Base-by-base conservation (phyloP, 1,284 basidiomycete species). In the Tilletiaria anomala region DNA sequence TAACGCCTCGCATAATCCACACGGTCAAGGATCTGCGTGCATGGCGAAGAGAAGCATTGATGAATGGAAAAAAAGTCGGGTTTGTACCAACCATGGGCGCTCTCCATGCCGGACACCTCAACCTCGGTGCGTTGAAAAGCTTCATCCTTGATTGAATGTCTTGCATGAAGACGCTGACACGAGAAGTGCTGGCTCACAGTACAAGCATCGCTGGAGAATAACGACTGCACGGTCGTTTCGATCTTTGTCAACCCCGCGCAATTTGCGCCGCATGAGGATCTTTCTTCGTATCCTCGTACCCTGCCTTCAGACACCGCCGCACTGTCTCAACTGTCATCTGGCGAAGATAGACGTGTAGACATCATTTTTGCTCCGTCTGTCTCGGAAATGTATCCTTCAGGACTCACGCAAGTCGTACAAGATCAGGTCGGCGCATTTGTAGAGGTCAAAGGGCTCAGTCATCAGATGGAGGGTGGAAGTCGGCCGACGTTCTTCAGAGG, bases 211-310 rank as follows among this genome's bases (percentile, higher is more conserved):
- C 72, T 96, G 4, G 65, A 70, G 0, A 76, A 80, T 44, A 87
- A 89, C 60, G 82, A 89, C 48, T 69, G 81, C 34, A 96, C 91
- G 0, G 79, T 96, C 49, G 73, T 94, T 47, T 94, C 89, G 11
- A 85, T 97, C 54, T 97, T 94, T 68, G 88, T 96, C 45, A 96
- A 97, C 65, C 93, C 93, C 0, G 83, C 89, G 6, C 89, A 97
- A 70, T 97, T 97, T 55, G 86, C 89, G 0, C 89, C 87, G 0
- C 79, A 86, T 52, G 93, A 97, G 70, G 93, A 96, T 66, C 77
- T 96, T 1, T 75, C 76, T 10, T 79, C 79, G 2, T 97, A 97
- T 68, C 91, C 91, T 0, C 79, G 87, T 29, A 93, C 87, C 0
- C 36, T 62, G 21, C 40, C 44, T 5, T 44, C 50, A 21, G 63